A percentile compares a stretch with the other conserved stretches of the same genome.
These are phyloP conservation scores for Lithospermum erythrorhizon DNA, from an alignment of 257 asterid genomes.

Conservation along the genomic window DNA sequence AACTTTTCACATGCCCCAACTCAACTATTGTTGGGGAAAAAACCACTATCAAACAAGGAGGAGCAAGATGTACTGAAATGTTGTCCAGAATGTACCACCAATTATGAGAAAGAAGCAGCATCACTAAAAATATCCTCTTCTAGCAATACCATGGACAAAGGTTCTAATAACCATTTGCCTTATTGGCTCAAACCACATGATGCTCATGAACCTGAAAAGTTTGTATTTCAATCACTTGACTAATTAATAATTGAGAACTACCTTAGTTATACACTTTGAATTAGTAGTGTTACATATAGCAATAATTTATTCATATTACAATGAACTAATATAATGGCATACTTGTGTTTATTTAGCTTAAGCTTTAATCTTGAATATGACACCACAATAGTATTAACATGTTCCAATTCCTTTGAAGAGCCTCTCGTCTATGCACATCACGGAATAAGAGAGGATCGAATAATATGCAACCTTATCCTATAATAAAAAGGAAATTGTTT, in stretches of 20 bases:
- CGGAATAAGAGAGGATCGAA: too few species aligned
- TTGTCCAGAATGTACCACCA: slow-evolving; percentile 59
- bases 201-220: slow-evolving; percentile 35
- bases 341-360: too few species aligned
- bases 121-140: slow-evolving; percentile 19
- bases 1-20: slow-evolving; percentile 26
- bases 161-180: slow-evolving; percentile 39
- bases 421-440: too few species aligned
- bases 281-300: too few species aligned
- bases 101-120: slow-evolving; percentile 53
- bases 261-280: too few species aligned
- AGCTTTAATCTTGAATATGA: too few species aligned
- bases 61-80: slow-evolving; percentile 49
- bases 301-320: too few species aligned
- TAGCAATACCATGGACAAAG: slow-evolving; percentile 20
- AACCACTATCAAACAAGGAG: slow-evolving; percentile 25
- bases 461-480: too few species aligned
- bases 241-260: not conserved
- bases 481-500: too few species aligned
- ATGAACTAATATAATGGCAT: too few species aligned
- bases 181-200: slow-evolving; percentile 53
- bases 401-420: too few species aligned
- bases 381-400: too few species aligned
- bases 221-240: slow-evolving; percentile 8
- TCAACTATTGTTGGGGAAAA: slow-evolving; percentile 31